Percentiles rank a stretch among this genome's conserved stretches.
Evolutionary conservation across 257 asterid species (phyloP).

Genomic region (Nicotiana attenuata): DNA sequence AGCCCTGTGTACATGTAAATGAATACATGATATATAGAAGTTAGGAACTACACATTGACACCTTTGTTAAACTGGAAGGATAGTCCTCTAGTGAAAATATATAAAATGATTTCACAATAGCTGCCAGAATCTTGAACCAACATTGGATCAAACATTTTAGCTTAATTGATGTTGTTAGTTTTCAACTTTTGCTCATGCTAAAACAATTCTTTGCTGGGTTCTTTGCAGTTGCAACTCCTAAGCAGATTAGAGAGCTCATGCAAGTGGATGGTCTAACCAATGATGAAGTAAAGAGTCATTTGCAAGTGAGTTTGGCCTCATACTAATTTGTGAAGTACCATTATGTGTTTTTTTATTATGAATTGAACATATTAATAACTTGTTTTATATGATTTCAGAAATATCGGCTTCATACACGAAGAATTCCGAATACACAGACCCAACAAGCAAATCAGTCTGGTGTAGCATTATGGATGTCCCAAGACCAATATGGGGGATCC

Average conservation of each 20-base stretch:
- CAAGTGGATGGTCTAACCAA: conserved; percentile 89
- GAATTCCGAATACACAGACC: conserved; percentile 25
- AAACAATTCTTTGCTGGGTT: not conserved
- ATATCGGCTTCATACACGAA: conserved; percentile 70
- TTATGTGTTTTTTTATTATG: not conserved
- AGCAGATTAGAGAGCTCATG: conserved; percentile 92
- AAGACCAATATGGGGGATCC: conserved; percentile 33
- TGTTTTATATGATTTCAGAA: conserved; percentile 43
- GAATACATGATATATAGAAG: not conserved
- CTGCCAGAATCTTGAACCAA: not conserved
- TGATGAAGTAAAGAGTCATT: conserved; percentile 96
- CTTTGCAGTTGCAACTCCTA: conserved; percentile 83
- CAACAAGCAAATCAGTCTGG: conserved; percentile 23
- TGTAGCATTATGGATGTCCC: conserved; percentile 23
- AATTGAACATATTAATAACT: not conserved
- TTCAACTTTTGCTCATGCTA: not conserved
- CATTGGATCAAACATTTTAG: not conserved
- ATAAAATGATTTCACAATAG: not conserved
- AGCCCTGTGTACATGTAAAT: not conserved
- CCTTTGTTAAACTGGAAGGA: not conserved
- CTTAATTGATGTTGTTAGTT: not conserved
- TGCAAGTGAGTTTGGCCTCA: conserved; percentile 50
- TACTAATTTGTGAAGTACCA: not conserved
- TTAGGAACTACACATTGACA: not conserved
- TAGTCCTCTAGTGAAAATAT: not conserved